A percentile compares a stretch with the other conserved stretches of the same genome.
These are phyloP conservation scores for Hemerocallis citrina DNA, from an alignment of 106 monocot genomes.

Conservation along the genomic window DNA sequence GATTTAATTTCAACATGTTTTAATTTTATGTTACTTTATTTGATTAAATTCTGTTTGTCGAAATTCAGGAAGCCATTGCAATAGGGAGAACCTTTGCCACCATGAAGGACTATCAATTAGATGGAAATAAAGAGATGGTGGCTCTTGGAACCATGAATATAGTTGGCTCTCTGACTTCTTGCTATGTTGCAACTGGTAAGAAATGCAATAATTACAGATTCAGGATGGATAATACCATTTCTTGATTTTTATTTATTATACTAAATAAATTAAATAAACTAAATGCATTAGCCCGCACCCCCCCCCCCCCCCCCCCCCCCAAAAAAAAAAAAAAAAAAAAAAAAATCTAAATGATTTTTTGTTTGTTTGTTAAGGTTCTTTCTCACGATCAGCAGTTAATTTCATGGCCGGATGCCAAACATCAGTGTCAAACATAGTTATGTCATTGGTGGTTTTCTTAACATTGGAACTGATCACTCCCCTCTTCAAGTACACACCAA, in stretches of 20 bases:
- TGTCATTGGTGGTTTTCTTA: constrained; percentile 62
- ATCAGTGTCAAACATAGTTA: constrained; percentile 69
- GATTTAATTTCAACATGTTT: too few species aligned
- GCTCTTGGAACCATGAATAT: constrained; percentile 78
- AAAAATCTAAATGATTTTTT: background rate
- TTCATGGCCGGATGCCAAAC: constrained; percentile 85
- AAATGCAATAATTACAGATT: background rate
- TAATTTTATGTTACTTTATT: too few species aligned
- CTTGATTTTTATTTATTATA: background rate
- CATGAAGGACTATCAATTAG: constrained; percentile 68
- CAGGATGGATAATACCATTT: background rate
- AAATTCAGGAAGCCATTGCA: constrained; percentile 68
- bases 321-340: too few species aligned
- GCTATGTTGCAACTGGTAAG: constrained; percentile 69
- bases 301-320: too few species aligned
- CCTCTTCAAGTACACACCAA: constrained; percentile 89
- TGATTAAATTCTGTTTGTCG: too few species aligned
- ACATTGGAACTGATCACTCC: constrained; percentile 67
- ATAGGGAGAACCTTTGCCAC: constrained; percentile 80
- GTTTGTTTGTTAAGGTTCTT: constrained; percentile 50
- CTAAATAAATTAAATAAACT: background rate
- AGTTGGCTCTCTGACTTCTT: constrained; percentile 71
- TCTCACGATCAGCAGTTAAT: constrained; percentile 88
- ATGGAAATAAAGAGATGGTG: constrained; percentile 89
- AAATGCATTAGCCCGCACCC: too few species aligned